A percentile compares a stretch with the other conserved stretches of the same genome.
Conservation (phyloP, 1,284 basidiomycete genomes). For the Chondrostereum purpureum region DNA sequence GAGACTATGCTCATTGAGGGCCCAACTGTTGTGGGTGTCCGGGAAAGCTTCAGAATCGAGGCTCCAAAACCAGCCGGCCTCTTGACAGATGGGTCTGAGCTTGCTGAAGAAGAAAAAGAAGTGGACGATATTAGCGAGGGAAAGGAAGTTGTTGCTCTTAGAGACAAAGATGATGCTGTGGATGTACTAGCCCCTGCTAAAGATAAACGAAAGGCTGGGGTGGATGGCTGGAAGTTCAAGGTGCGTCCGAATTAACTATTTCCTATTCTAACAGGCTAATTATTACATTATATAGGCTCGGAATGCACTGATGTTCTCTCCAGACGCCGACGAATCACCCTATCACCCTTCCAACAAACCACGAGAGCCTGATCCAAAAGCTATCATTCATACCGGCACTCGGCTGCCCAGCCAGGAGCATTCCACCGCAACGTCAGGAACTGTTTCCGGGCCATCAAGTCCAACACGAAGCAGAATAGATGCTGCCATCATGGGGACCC, state of each 20-base stretch:
- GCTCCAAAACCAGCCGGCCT: slow-evolving; percentile 45
- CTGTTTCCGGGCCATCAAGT: slow-evolving; percentile 65
- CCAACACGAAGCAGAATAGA: slow-evolving; percentile 84
- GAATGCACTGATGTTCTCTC: slow-evolving; percentile 89
- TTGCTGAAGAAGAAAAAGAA: slow-evolving; percentile 20
- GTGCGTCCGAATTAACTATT: slow-evolving; percentile 32
- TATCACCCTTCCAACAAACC: slow-evolving; percentile 44
- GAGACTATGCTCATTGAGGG: slow-evolving; percentile 67
- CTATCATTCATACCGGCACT: slow-evolving; percentile 75
- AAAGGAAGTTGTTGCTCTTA: slow-evolving; percentile 26
- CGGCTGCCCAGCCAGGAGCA: slow-evolving; percentile 66
- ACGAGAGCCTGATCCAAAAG: slow-evolving; percentile 48
- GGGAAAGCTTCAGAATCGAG: slow-evolving; percentile 62
- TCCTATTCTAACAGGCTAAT: slow-evolving; percentile 6
- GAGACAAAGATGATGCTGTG: slow-evolving; percentile 22
- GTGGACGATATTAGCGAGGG: slow-evolving; percentile 22
- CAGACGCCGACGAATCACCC: slow-evolving; percentile 83
- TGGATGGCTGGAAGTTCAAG: slow-evolving; percentile 86
- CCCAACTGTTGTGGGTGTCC: slow-evolving; percentile 53
- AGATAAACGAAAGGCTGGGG: slow-evolving; percentile 61
- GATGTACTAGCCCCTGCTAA: slow-evolving; percentile 75
- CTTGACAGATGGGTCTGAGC: slow-evolving; percentile 38
- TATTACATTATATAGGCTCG: slow-evolving; percentile 48
- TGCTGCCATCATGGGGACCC: slow-evolving; percentile 81
- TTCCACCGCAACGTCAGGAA: slow-evolving; percentile 26